Evolutionary conservation across 352 stramenopile species (phyloP).

Genomic region (Saprolegnia diclina): DNA sequence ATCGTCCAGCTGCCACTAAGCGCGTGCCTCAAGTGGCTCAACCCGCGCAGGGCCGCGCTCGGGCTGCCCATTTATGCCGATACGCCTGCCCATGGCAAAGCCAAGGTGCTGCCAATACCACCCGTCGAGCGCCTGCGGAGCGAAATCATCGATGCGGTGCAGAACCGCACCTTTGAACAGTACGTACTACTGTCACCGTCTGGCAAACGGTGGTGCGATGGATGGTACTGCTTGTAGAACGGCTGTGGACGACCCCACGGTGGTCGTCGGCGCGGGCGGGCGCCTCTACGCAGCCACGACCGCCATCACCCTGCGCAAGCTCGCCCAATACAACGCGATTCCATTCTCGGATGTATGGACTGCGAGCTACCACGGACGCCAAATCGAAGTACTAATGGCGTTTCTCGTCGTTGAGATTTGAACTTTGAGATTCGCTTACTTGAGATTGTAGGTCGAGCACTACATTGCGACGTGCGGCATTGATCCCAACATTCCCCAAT

Average conservation of each 20-base stretch:
- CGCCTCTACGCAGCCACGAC: not conserved
- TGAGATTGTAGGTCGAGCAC: slow-evolving; percentile 20
- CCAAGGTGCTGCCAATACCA: slow-evolving; percentile 1
- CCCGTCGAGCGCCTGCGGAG: slow-evolving; percentile 9
- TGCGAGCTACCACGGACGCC: slow-evolving; percentile 10
- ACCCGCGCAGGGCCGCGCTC: not conserved
- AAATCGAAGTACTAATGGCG: not conserved
- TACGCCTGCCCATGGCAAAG: not conserved
- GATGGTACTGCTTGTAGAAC: not conserved
- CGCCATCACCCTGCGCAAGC: not conserved
- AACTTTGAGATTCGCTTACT: not conserved
- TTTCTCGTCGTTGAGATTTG: not conserved
- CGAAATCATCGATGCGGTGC: slow-evolving; percentile 24
- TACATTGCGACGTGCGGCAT: slow-evolving; percentile 1
- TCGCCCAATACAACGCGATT: not conserved
- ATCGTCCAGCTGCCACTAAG: not conserved
- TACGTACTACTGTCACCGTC: not conserved
- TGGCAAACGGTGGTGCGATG: not conserved
- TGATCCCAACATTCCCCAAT: not conserved
- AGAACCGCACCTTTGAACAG: slow-evolving; percentile 13
- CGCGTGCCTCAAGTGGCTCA: slow-evolving; percentile 18
- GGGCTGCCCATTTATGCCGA: slow-evolving; percentile 3
- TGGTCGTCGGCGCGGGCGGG: not conserved
- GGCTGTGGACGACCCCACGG: not conserved
- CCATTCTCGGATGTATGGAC: slow-evolving; percentile 12